phyloP scores from a whole-genome alignment of 2,329 filamentous ascomycete genomes.

The Xylaria sp. region DNA sequence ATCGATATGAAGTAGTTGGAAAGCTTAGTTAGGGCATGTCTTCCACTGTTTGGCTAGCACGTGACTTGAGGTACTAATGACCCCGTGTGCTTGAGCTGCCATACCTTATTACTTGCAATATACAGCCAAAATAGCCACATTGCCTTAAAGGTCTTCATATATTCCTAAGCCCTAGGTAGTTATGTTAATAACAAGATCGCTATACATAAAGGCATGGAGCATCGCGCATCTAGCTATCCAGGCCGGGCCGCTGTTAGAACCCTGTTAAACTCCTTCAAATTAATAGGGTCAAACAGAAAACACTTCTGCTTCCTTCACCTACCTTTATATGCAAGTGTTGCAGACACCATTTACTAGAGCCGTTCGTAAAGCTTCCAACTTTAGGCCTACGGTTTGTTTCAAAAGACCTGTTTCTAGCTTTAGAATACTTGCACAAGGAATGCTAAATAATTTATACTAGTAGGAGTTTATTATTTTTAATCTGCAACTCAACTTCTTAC shows the following conservation, averaged over 20 bases:
- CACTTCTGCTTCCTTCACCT: slow-evolving; percentile 3
- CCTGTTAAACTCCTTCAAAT: not conserved
- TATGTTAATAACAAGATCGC: not conserved
- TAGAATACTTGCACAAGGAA: not conserved
- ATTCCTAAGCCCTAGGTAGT: not conserved
- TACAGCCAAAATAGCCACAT: not conserved
- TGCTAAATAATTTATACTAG: not conserved
- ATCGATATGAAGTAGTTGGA: not conserved
- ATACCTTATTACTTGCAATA: not conserved
- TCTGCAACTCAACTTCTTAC: not conserved
- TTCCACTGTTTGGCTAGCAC: not conserved
- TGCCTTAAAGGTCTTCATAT: not conserved
- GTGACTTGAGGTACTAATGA: not conserved
- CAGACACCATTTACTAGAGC: too few relatives aligned
- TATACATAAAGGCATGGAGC: not conserved
- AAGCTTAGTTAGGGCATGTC: not conserved
- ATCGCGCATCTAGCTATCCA: not conserved
- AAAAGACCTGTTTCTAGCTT: not conserved
- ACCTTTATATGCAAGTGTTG: not conserved
- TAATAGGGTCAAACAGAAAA: not conserved
- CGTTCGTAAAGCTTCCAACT: too few relatives aligned
- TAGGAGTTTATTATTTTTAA: not conserved
- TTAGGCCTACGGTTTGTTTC: not conserved
- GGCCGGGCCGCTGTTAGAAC: not conserved
- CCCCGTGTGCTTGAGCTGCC: too few relatives aligned